Conservation (phyloP, 1,284 basidiomycete genomes). For the Tylopilus orsonianus region DNA sequence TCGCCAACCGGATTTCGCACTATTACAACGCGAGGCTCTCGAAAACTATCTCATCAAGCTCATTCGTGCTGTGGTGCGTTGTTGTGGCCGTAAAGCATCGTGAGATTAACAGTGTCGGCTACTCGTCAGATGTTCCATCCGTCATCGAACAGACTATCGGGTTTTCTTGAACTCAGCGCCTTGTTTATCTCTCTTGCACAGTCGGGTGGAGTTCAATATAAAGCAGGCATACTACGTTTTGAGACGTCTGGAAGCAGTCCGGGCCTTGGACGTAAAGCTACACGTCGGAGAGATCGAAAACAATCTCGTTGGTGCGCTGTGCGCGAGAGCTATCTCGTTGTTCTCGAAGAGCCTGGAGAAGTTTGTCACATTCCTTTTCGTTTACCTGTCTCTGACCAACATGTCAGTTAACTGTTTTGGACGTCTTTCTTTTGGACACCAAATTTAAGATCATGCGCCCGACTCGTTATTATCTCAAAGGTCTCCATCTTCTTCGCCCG, state of each 20-base stretch:
- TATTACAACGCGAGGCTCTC: conserved; percentile 76
- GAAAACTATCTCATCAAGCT: conserved; percentile 90
- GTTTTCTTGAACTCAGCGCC: conserved; percentile 95
- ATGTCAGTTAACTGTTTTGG: conserved; percentile 73
- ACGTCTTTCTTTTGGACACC: conserved; percentile 91
- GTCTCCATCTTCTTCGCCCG: conserved; percentile 60
- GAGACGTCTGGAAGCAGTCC: conserved; percentile 48
- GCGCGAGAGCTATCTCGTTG: conserved; percentile 90
- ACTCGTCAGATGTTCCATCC: conserved; percentile 91
- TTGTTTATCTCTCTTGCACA: conserved; percentile 84
- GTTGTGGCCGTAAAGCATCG: conserved; percentile 4
- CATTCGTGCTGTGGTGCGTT: conserved; percentile 79
- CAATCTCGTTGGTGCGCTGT: conserved; percentile 91
- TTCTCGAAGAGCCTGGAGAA: conserved; percentile 85
- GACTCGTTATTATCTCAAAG: conserved; percentile 74
- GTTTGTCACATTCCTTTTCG: conserved; percentile 41
- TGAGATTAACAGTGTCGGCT: neutral
- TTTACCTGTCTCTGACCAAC: conserved; percentile 15
- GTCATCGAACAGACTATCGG: conserved; percentile 86
- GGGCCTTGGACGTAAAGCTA: conserved; percentile 62
- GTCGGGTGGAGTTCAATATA: conserved; percentile 82
- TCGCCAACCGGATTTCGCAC: conserved; percentile 73
- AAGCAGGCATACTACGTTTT: conserved; percentile 83
- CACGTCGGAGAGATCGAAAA: conserved; percentile 68
- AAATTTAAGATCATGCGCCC: conserved; percentile 88